Evolutionary conservation across 148 eudicot species (phyloP), one percentile per base, ranked within the genome.

Genomic region (Gaultheria prostrata): DNA sequence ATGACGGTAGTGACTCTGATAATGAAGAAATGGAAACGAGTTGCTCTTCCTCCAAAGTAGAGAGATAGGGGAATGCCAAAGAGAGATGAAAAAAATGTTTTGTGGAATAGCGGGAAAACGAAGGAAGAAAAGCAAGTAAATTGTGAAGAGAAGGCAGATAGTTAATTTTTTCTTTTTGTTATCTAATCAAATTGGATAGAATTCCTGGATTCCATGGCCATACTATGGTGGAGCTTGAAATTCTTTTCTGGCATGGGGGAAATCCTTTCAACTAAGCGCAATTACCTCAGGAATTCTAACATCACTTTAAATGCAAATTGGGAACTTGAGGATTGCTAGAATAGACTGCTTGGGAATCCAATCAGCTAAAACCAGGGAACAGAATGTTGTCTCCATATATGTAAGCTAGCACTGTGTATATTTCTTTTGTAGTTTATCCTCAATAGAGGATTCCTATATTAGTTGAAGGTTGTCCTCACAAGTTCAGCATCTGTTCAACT

Each of bases 1-100:
- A 88, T 50, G 46, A 57, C 46, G 61, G 46, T 82, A 82, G 69
- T 70, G 86, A 87, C 79, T 77, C 84, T 28, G 61, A 24, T 48
- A 48, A 71, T 80, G 30, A 32, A 70, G 86, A 82, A 35, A 13
- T 75, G 26, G 57, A 67, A 53, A 78, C n/a, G 61, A 74, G 11
- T 24, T 46, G 83, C 51, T 84, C 65, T 76, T 81, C 79, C 72
- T 50, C 65, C 3, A 46, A 75, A 30, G 78, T 61, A 80, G 80
- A 71, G 49, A 79, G 30, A 48, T 74, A 56, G 2, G 35, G 51
- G 67, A 56, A 81, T 51, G 33, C 74, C 4, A 63, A 20, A 35
- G 75, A 74, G 51, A 49, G 50, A 35, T 45, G 88, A 79, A 72
- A 79, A 72, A 26, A 80, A 33, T 39, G 61, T 63, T 59, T 80